Evolutionary conservation across 2,329 filamentous ascomycete genomes (phyloP).

Genomic region (Diaporthe humulicola): DNA sequence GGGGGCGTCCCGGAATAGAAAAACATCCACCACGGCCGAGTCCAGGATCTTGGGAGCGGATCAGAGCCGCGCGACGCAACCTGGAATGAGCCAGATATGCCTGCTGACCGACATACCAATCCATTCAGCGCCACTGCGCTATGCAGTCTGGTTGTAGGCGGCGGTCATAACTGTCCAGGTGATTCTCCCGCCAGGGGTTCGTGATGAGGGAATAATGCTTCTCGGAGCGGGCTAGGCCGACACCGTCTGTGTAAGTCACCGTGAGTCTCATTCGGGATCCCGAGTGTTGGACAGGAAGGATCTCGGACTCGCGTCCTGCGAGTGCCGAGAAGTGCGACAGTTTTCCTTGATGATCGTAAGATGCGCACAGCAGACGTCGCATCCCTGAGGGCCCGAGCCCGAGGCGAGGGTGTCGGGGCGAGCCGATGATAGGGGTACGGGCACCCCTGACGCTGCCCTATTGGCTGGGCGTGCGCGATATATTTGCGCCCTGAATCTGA

Average conservation of each 20-base stretch:
- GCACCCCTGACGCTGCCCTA: not conserved
- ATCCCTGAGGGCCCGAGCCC: slow-evolving; percentile 5
- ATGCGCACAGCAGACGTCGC: not conserved
- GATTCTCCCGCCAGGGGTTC: not conserved
- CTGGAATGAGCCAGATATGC: not conserved
- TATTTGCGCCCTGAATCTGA: not conserved
- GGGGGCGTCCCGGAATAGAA: too few species aligned
- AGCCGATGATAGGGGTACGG: not conserved
- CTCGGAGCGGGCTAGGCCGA: not conserved
- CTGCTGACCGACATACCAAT: too few species aligned
- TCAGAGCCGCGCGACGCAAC: not conserved
- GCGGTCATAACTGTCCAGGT: not conserved
- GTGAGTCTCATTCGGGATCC: not conserved
- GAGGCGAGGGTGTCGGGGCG: not conserved
- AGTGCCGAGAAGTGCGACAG: not conserved
- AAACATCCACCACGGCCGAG: not conserved
- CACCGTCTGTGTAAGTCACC: too few species aligned
- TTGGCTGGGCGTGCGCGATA: not conserved
- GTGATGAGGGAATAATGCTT: not conserved
- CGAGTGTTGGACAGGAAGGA: not conserved
- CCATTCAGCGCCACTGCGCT: not conserved
- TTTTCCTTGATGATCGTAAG: not conserved
- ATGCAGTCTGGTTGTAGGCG: too few species aligned
- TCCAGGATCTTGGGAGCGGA: not conserved
- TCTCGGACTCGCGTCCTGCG: slow-evolving; percentile 1